A percentile compares a stretch with the other conserved stretches of the same genome.
phyloP scores from a whole-genome alignment of 495 filamentous ascomycete species.

The Recurvomyces mirabilis region DNA sequence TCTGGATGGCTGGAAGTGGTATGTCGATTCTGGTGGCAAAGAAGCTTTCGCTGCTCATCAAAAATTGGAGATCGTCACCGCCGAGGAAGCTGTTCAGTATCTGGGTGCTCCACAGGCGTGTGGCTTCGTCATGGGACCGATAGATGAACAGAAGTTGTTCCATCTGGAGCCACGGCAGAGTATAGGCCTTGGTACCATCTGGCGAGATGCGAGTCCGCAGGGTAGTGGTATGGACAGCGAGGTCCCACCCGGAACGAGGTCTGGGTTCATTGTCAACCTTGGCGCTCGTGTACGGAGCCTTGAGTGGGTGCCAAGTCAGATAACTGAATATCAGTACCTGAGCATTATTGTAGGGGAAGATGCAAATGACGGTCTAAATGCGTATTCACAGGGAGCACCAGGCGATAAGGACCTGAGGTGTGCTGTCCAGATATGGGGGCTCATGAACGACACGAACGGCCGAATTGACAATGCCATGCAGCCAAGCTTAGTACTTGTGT shows the following conservation, averaged over 20 bases:
- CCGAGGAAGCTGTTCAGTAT: slow-evolving; percentile 32
- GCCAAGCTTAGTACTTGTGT: slow-evolving; percentile 37
- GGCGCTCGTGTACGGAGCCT: slow-evolving; percentile 41
- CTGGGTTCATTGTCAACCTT: slow-evolving; percentile 50
- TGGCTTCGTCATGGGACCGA: slow-evolving; percentile 43
- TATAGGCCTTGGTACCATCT: slow-evolving; percentile 38
- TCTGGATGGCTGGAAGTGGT: slow-evolving; percentile 47
- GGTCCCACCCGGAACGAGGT: too few relatives aligned
- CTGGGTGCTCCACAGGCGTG: slow-evolving; percentile 30
- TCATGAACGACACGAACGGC: slow-evolving; percentile 30
- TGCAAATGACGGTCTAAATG: slow-evolving; percentile 23
- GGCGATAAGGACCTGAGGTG: too few relatives aligned
- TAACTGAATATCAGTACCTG: slow-evolving; percentile 43
- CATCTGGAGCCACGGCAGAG: slow-evolving; percentile 33
- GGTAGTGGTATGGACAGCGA: too few relatives aligned
- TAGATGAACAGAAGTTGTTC: slow-evolving; percentile 34
- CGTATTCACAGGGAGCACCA: not conserved
- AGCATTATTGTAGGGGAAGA: slow-evolving; percentile 33
- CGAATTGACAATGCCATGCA: slow-evolving; percentile 32
- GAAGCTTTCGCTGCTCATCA: slow-evolving; percentile 34
- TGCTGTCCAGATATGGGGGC: slow-evolving; percentile 50
- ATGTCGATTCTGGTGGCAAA: slow-evolving; percentile 34
- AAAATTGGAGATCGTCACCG: slow-evolving; percentile 1
- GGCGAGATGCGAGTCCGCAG: too few relatives aligned
- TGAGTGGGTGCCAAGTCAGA: slow-evolving; percentile 48